Base-by-base conservation (phyloP, 257 asterid genomes). In the Plantago major region DNA sequence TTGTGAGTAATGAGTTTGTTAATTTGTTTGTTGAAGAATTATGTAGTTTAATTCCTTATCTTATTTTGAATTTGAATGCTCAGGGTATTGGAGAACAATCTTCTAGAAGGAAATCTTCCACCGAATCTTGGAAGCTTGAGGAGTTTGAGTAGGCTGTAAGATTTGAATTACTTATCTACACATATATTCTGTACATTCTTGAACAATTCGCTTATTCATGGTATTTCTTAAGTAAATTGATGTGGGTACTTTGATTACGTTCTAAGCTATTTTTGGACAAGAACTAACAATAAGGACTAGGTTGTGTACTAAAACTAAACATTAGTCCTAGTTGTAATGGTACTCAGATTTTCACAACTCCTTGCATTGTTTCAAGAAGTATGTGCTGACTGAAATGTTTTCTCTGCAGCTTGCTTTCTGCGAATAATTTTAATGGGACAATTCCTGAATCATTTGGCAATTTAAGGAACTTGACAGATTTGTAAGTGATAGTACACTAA, bases 71-170 rank as follows among this genome's bases (percentile, higher is more conserved):
- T 50, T 52, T 71, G 56, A 46, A 56, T 46, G 59, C 46, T 33
- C 8, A 92, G 99, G 71, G 61, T 77, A 18, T 64, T 92, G 96
- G 97, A 89, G 71, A 82, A 80, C 71, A 92, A 89, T 79, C 74
- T 73, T 73, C 89, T 92, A 7, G 89, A 64, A 70, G 99, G 99
- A 78, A 79, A 84, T 74, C 86, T 92, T 67, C 89, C 90, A 4
- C 56, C 43, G 58, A 79, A 58, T 65, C 82, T 92, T 13, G 97
- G 97, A 74, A 73, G 63, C 55, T 78, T 89, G 89, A 76, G 80
- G 52, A 78, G 65, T 58, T 78, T 92, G 73, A 71, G 43, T 44
- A 74, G 76, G 70, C 82, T 92, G 99, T 92, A 84, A 89, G 91
- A 67, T 54, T 61, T 42, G 26, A 22, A 22, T 22, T 22, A 22